Percentiles rank a stretch among this genome's conserved stretches.
Conservation (phyloP, 2,329 filamentous ascomycete species). For the Aspergillus brunneoviolaceus region DNA sequence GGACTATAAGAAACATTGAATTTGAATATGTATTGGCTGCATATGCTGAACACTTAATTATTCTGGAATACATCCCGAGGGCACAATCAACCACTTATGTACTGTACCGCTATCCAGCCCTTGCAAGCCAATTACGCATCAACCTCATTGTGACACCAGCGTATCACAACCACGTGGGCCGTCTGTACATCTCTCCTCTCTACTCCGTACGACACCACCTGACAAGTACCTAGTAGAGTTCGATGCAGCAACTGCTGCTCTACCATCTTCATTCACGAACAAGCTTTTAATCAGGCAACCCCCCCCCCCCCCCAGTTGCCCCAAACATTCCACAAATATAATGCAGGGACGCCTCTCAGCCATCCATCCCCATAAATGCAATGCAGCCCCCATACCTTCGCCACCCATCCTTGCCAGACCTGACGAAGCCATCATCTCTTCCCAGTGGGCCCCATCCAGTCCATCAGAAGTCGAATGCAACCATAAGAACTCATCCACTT, state of each 20-base stretch:
- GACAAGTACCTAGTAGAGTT: no score
- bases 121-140: no score
- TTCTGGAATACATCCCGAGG: no score
- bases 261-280: neutral
- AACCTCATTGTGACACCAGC: no score
- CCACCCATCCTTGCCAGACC: neutral
- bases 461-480: neutral
- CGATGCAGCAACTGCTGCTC: slow-evolving; percentile 6
- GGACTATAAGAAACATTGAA: no score
- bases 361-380: neutral
- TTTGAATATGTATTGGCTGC: no score
- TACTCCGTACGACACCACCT: no score
- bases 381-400: neutral
- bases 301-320: neutral
- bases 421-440: neutral
- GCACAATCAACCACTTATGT: no score
- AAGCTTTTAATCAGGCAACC: slow-evolving; percentile 9
- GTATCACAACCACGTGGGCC: no score
- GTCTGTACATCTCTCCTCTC: no score
- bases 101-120: no score
- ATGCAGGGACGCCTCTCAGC: neutral
- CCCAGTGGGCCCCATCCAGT: neutral
- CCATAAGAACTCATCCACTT: slow-evolving; percentile 9
- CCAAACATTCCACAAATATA: neutral
- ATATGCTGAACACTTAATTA: no score